These are phyloP conservation scores for Psilocybe subaeruginosa DNA, from an alignment of 768 basidiomycete genomes.

Conservation along the genomic window DNA sequence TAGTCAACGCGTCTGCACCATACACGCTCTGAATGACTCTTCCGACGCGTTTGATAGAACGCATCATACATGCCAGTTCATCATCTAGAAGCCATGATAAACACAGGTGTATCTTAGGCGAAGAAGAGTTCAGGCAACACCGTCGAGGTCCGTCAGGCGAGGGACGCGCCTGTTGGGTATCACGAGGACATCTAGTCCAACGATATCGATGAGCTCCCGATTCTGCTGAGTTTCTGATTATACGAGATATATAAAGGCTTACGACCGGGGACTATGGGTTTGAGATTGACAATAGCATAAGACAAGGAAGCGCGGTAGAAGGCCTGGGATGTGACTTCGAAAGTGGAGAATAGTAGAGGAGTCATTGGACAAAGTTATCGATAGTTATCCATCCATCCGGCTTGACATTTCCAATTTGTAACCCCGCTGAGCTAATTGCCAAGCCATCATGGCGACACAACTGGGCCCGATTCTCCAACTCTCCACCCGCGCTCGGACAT, in stretches of 20 bases:
- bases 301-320: constrained; percentile 74
- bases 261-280: constrained; percentile 95
- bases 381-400: too few species aligned
- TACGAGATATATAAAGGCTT: constrained; percentile 29
- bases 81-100: constrained; percentile 32
- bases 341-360: constrained; percentile 70
- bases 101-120: neutral
- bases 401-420: too few species aligned
- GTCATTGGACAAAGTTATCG: constrained; percentile 23
- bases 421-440: too few species aligned
- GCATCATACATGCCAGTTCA: constrained; percentile 83
- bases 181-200: constrained; percentile 60
- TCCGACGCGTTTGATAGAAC: constrained; percentile 78
- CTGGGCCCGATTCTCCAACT: too few species aligned
- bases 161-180: constrained; percentile 58
- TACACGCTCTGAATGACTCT: constrained; percentile 81
- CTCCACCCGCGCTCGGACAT: too few species aligned
- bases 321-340: constrained; percentile 76
- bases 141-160: constrained; percentile 58
- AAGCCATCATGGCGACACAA: too few species aligned
- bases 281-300: constrained; percentile 92
- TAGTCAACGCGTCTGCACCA: constrained; percentile 79
- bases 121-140: constrained; percentile 24
- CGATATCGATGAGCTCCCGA: neutral
- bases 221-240: neutral